Evolutionary conservation across 2,329 filamentous ascomycete genomes (phyloP).

Genomic region (Cladobotryum protrusum): DNA sequence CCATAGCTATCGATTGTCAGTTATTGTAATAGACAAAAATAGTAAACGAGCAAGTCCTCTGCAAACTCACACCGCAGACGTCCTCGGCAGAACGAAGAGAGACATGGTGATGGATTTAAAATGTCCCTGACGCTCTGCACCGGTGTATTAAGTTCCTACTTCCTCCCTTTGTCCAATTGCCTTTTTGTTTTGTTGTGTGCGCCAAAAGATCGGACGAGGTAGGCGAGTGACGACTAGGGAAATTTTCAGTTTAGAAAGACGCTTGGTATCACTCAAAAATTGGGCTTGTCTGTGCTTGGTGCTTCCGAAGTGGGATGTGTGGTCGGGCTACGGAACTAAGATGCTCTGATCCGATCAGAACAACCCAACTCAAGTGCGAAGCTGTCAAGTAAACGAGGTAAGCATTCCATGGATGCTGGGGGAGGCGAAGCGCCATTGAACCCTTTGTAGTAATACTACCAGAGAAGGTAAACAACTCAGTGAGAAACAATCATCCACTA

Average conservation of each 20-base stretch:
- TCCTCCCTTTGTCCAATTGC: conserved; percentile 33
- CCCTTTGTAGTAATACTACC: background rate
- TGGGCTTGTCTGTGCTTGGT: conserved; percentile 30
- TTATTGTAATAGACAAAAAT: background rate
- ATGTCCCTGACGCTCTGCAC: conserved; percentile 26
- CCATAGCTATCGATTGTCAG: conserved; percentile 65
- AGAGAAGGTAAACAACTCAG: background rate
- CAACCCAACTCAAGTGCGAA: conserved; percentile 18
- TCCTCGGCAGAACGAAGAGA: conserved; percentile 90
- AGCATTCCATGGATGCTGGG: background rate
- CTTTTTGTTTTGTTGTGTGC: conserved; percentile 27
- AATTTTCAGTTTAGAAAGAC: conserved; percentile 34
- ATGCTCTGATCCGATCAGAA: conserved; percentile 14
- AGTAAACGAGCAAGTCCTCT: background rate
- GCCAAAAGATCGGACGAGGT: conserved; percentile 27
- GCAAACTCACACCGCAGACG: conserved; percentile 66
- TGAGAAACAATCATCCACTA: background rate
- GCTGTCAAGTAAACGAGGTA: conserved; percentile 1
- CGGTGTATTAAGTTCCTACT: conserved; percentile 25
- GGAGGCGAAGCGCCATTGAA: background rate
- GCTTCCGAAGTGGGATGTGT: conserved; percentile 22
- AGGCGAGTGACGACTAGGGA: conserved; percentile 28
- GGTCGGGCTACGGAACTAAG: conserved; percentile 20
- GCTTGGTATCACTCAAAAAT: conserved; percentile 32
- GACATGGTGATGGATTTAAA: conserved; percentile 55